Base-by-base conservation (phyloP, 2,329 filamentous ascomycete genomes). In the Scopulariopsis brevicaulis region DNA sequence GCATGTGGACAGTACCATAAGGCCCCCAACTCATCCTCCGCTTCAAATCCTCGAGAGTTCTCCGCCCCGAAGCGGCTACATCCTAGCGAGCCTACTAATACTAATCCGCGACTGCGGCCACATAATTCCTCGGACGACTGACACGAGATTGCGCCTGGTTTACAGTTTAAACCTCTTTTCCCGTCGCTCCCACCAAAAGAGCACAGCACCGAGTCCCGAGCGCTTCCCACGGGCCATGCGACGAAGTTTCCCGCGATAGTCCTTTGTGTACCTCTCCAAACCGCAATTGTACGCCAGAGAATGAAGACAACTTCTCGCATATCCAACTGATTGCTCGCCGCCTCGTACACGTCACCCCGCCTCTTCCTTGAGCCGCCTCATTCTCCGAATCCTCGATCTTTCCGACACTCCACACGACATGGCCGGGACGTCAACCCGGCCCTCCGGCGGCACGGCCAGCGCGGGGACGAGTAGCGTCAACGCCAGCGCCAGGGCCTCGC, bases 401-500 rank as follows among this genome's bases (percentile, higher is more conserved):
- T 1, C 55, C 55, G 18, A 40, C 32, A 35, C 15, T 18, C 14
- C 43, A 2, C 46, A 50, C 46, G 46, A 50, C 46, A 57, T 57
- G 55, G 55, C 55, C 20, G 28, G 46, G 32, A 35, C 46, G 15
- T 40, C 55, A 59, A 69, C 68, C 53, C 68, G 73, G 62, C 72
- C 68, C 59, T 66, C 70, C 60, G 68, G 68, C 64, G 68, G 70
- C 56, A 70, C 67, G 55, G 71, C 67, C 52, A 67, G 66, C 52
- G 65, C 65, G 55, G 71, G 67, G 62, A 66, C 67, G 54, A 69
- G 68, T 54, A 78, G 75, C 65, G 70, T 74, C 60, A 77, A 76
- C 70, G 72, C 72, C 59, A 81, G 76, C 66, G 74, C 78, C 55
- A 75, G 79, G 69, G 78, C 71, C 54, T 82, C 80, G 37, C 79